Percentiles rank a stretch among this genome's conserved stretches.
Evolutionary conservation across 768 basidiomycete genomes (phyloP).

Genomic region (Astraeus odoratus): DNA sequence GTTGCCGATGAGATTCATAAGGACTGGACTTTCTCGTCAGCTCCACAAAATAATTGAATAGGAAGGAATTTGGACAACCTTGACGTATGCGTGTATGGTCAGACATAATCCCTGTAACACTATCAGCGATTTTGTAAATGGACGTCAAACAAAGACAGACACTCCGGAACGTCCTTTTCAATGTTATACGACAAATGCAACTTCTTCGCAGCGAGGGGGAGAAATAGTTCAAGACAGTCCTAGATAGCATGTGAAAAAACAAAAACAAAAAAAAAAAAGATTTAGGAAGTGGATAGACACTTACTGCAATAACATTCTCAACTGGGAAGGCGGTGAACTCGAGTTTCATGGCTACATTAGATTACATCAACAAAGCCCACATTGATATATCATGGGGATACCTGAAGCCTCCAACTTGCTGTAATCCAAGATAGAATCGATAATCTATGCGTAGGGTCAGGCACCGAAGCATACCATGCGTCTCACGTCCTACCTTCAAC

Average conservation of each 20-base stretch:
- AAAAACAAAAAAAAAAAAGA: too few species aligned
- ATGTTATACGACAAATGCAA: slow-evolving; percentile 70
- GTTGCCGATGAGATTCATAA: slow-evolving; percentile 76
- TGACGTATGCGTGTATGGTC: slow-evolving; percentile 72
- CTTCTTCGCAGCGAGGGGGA: slow-evolving; percentile 71
- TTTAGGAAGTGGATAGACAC: slow-evolving; percentile 10
- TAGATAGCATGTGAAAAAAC: slow-evolving; percentile 13
- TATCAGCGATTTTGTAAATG: background rate
- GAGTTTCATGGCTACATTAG: slow-evolving; percentile 52
- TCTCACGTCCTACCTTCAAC: slow-evolving; percentile 41
- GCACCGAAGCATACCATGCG: background rate
- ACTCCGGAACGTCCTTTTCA: slow-evolving; percentile 56
- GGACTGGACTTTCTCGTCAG: slow-evolving; percentile 32
- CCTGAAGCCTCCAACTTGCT: slow-evolving; percentile 75
- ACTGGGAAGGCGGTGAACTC: slow-evolving; percentile 61
- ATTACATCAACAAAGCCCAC: background rate
- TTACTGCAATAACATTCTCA: slow-evolving; percentile 65
- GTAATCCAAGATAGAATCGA: slow-evolving; percentile 74
- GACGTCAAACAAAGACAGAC: slow-evolving; percentile 28
- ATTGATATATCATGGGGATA: slow-evolving; percentile 13
- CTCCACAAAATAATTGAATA: too few species aligned
- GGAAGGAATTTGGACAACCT: slow-evolving; percentile 30
- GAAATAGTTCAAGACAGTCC: slow-evolving; percentile 73
- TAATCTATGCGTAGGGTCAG: slow-evolving; percentile 42
- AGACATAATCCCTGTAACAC: slow-evolving; percentile 50